These are phyloP conservation scores for Starmerella bombicola DNA, from an alignment of 805 yeast genomes.

Conservation along the genomic window DNA sequence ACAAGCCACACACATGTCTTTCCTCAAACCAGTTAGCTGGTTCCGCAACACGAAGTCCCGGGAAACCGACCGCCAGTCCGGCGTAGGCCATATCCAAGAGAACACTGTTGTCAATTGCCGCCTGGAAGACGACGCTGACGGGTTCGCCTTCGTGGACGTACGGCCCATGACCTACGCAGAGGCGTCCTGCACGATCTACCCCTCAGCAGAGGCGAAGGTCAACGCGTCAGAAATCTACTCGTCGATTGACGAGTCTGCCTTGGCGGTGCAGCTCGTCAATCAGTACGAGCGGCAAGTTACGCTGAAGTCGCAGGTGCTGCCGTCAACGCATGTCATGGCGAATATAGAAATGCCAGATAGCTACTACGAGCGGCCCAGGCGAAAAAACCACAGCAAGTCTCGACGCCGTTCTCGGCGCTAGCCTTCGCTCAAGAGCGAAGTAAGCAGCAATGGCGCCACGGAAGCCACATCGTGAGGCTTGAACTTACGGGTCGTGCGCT, in stretches of 20 bases:
- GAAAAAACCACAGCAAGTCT: not conserved
- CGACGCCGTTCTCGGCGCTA: not conserved
- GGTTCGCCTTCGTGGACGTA: slow-evolving; percentile 36
- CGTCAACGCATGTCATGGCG: slow-evolving; percentile 9
- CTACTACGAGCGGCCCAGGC: not conserved
- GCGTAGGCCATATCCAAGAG: slow-evolving; percentile 2
- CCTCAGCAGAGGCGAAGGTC: slow-evolving; percentile 5
- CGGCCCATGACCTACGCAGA: slow-evolving; percentile 44
- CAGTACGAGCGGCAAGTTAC: slow-evolving; percentile 5
- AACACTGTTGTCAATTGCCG: slow-evolving; percentile 19
- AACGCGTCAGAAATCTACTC: slow-evolving; percentile 1
- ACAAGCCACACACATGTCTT: too few relatives aligned
- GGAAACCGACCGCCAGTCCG: slow-evolving; percentile 4
- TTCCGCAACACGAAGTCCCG: slow-evolving; percentile 4
- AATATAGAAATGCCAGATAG: slow-evolving; percentile 7
- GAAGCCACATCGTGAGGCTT: slow-evolving; percentile 66
- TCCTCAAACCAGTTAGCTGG: slow-evolving; percentile 10
- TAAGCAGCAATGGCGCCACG: slow-evolving; percentile 24
- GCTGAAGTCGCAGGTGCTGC: not conserved
- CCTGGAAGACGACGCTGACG: slow-evolving; percentile 27
- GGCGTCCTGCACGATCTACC: slow-evolving; percentile 29
- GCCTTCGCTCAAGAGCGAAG: not conserved
- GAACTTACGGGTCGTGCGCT: slow-evolving; percentile 73
- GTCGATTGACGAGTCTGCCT: slow-evolving; percentile 11
- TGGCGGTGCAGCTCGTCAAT: slow-evolving; percentile 14